Evolutionary conservation across 768 basidiomycete species (phyloP).

Genomic region (Pleurotus platypus): DNA sequence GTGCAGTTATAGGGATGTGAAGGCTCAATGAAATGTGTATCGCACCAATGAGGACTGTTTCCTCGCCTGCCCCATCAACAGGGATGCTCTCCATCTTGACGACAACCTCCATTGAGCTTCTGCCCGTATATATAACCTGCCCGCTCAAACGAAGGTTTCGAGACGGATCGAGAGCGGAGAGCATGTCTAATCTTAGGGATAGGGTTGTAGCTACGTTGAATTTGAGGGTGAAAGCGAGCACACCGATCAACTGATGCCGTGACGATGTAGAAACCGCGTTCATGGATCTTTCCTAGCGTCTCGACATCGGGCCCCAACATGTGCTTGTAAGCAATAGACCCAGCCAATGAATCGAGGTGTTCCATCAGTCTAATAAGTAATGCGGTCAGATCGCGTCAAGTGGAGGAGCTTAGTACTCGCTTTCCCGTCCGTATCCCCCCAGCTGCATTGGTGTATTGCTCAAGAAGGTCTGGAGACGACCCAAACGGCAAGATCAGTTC

Average conservation of each 20-base stretch:
- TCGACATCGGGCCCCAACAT: conserved; percentile 64
- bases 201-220: background rate
- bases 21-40: background rate
- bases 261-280: conserved; percentile 76
- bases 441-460: conserved; percentile 67
- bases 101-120: conserved; percentile 80
- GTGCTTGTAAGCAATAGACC: conserved; percentile 82
- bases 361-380: conserved; percentile 54
- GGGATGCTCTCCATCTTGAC: conserved; percentile 75
- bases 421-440: conserved; percentile 72
- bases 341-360: conserved; percentile 82
- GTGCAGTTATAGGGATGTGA: background rate
- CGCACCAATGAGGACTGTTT: conserved; percentile 66
- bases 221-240: conserved; percentile 2
- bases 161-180: conserved; percentile 52
- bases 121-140: conserved; percentile 77
- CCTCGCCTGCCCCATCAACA: conserved; percentile 23
- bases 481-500: conserved; percentile 64
- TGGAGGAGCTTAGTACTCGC: conserved; percentile 21
- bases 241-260: conserved; percentile 81
- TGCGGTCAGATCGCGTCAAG: background rate
- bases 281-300: conserved; percentile 49
- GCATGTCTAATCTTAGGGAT: conserved; percentile 57
- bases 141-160: conserved; percentile 74
- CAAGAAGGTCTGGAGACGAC: conserved; percentile 53